Percentiles rank a stretch among this genome's conserved stretches.
Conservation (phyloP, 148 eudicot genomes). For the Salicornia ramosissima region DNA sequence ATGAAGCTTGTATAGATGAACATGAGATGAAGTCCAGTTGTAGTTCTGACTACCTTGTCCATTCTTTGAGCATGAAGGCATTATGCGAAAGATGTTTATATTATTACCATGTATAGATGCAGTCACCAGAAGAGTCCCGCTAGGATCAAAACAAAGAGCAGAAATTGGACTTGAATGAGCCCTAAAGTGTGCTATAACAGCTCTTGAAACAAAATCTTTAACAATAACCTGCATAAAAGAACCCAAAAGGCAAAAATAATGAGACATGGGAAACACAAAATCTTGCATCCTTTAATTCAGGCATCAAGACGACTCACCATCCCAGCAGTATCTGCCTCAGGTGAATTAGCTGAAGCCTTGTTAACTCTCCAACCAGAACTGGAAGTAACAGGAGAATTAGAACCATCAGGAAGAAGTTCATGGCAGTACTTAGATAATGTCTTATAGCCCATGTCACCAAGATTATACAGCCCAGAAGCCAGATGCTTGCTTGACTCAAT, state of each 20-base stretch:
- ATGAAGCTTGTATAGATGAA: conserved; percentile 88
- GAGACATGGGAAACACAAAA: conserved; percentile 2
- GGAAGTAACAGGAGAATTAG: conserved; percentile 59
- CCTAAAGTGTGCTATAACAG: conserved; percentile 82
- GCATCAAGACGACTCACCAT: conserved; percentile 43
- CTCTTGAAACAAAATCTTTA: conserved; percentile 77
- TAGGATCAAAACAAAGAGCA: conserved; percentile 94
- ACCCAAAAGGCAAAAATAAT: conserved; percentile 8
- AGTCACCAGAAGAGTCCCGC: conserved; percentile 94
- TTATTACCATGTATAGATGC: conserved; percentile 93
- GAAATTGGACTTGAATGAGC: conserved; percentile 95
- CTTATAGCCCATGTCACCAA: conserved; percentile 87
- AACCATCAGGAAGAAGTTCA: conserved; percentile 78
- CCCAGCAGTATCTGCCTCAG: conserved; percentile 73
- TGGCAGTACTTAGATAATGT: conserved; percentile 81
- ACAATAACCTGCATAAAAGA: conserved; percentile 65
- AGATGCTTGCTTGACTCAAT: conserved; percentile 92
- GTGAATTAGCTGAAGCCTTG: conserved; percentile 48
- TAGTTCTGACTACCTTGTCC: conserved; percentile 57
- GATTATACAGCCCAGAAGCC: conserved; percentile 74
- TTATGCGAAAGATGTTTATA: conserved; percentile 79
- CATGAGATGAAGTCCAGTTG: conserved; percentile 75
- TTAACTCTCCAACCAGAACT: conserved; percentile 61
- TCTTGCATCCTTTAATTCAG: neutral
- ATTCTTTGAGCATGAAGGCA: conserved; percentile 58